Evolutionary conservation across 352 stramenopile species (phyloP).

Genomic region (Pythium phragmiticola): DNA sequence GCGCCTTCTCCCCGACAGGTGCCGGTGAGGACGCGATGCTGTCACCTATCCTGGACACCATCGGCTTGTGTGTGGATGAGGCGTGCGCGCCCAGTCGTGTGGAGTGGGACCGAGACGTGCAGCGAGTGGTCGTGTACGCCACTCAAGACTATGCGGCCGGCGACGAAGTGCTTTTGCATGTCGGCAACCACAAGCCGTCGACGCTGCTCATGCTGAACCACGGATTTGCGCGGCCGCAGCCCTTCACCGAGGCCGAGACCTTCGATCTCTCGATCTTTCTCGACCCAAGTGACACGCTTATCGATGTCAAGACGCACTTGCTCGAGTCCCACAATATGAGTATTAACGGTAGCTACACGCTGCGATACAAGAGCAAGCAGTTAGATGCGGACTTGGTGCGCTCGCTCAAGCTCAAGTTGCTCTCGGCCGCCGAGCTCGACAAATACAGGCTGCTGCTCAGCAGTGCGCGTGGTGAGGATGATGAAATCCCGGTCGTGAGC

Average conservation of each 20-base stretch:
- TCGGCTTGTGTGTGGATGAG: constrained; percentile 24
- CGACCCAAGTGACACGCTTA: constrained; percentile 30
- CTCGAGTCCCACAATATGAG: constrained; percentile 25
- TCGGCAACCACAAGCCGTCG: constrained; percentile 19
- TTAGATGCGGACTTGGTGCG: constrained; percentile 17
- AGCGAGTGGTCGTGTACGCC: constrained; percentile 27
- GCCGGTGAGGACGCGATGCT: constrained; percentile 23
- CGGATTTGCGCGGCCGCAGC: constrained; percentile 22
- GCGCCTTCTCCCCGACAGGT: constrained; percentile 19
- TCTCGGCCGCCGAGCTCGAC: constrained; percentile 23
- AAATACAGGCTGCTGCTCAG: constrained; percentile 20
- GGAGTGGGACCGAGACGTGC: constrained; percentile 15
- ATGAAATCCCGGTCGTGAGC: constrained; percentile 18
- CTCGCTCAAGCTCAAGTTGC: constrained; percentile 36
- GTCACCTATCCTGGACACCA: constrained; percentile 29
- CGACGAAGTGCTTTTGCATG: constrained; percentile 26
- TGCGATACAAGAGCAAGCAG: constrained; percentile 22
- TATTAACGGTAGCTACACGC: constrained; percentile 29
- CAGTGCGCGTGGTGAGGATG: constrained; percentile 1
- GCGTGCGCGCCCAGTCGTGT: constrained; percentile 17
- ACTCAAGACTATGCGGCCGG: constrained; percentile 23
- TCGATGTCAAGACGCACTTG: constrained; percentile 27
- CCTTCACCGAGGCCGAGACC: constrained; percentile 21
- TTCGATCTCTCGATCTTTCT: constrained; percentile 32
- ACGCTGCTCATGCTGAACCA: constrained; percentile 34